A percentile compares a stretch with the other conserved stretches of the same genome.
Conservation (phyloP, 2,329 filamentous ascomycete species). For the Lecanosticta acicola region DNA sequence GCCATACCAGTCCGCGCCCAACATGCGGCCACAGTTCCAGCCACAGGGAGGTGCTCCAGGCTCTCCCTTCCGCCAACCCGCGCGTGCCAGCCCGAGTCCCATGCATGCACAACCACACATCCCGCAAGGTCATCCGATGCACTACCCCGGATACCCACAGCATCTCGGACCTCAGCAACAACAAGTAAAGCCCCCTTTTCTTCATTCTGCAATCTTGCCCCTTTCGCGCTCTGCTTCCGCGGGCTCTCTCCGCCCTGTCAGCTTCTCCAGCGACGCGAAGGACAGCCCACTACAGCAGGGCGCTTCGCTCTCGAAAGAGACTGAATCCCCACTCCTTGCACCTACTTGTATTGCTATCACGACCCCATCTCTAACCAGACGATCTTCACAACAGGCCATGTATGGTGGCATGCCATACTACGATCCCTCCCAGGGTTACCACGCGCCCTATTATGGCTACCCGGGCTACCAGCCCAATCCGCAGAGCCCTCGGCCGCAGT, state of each 20-base stretch:
- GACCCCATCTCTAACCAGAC: slow-evolving; percentile 35
- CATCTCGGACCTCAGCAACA: slow-evolving; percentile 54
- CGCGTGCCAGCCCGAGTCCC: slow-evolving; percentile 55
- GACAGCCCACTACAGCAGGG: slow-evolving; percentile 16
- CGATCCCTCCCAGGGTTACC: slow-evolving; percentile 43
- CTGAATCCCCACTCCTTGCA: not conserved
- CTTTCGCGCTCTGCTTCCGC: slow-evolving; percentile 16
- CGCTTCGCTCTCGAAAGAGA: slow-evolving; percentile 1
- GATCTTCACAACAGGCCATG: slow-evolving; percentile 51
- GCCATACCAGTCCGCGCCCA: slow-evolving; percentile 47
- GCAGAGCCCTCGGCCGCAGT: slow-evolving; percentile 40
- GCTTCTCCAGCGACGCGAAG: slow-evolving; percentile 12
- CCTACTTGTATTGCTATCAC: slow-evolving; percentile 2
- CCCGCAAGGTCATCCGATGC: slow-evolving; percentile 53
- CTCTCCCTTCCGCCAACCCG: slow-evolving; percentile 41
- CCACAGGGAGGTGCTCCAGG: slow-evolving; percentile 21
- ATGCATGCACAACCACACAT: slow-evolving; percentile 62
- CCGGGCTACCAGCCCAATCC: slow-evolving; percentile 43
- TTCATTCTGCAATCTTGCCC: slow-evolving; percentile 7
- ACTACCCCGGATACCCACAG: slow-evolving; percentile 54
- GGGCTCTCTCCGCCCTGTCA: slow-evolving; percentile 13
- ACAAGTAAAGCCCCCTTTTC: slow-evolving; percentile 54
- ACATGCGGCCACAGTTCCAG: slow-evolving; percentile 45
- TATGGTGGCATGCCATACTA: slow-evolving; percentile 49
- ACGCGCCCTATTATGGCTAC: slow-evolving; percentile 40